Conservation (phyloP, 192 early-diverging fungal species). For the Gigaspora rosea region DNA sequence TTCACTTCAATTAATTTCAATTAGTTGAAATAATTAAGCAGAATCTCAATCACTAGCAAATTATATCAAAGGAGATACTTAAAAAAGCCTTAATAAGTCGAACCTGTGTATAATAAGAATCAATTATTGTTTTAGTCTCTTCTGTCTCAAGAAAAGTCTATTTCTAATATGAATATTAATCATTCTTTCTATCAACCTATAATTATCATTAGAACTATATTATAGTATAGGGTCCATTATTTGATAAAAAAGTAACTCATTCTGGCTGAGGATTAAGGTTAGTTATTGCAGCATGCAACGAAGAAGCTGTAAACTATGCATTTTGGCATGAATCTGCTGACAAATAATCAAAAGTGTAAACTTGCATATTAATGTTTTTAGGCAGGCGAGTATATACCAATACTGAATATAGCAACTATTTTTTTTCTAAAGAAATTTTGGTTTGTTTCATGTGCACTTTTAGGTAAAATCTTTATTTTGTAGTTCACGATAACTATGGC, state of each 20-base stretch:
- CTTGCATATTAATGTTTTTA: not conserved
- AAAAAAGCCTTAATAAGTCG: too few species aligned
- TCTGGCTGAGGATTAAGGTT: not conserved
- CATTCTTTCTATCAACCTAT: not conserved
- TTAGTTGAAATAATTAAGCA: too few species aligned
- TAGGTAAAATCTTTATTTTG: conserved; percentile 10
- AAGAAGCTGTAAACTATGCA: conserved; percentile 17
- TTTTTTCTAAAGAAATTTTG: conserved; percentile 10
- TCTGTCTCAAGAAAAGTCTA: not conserved
- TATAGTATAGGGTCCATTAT: not conserved
- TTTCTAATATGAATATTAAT: not conserved
- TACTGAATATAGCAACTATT: not conserved
- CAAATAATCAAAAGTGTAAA: conserved; percentile 5
- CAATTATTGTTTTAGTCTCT: not conserved
- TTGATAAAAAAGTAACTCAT: too few species aligned
- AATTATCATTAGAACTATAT: not conserved
- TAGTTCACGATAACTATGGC: not conserved
- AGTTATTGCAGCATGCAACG: not conserved
- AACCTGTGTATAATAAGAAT: not conserved
- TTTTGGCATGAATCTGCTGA: not conserved
- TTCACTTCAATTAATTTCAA: too few species aligned
- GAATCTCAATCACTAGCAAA: too few species aligned
- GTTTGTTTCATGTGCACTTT: conserved; percentile 3
- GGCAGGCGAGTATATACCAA: not conserved
- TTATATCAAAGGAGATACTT: not conserved